A percentile compares a stretch with the other conserved stretches of the same genome.
Conservation (phyloP, 176 grass and related monocot genomes). For the Aegilops umbellulata region DNA sequence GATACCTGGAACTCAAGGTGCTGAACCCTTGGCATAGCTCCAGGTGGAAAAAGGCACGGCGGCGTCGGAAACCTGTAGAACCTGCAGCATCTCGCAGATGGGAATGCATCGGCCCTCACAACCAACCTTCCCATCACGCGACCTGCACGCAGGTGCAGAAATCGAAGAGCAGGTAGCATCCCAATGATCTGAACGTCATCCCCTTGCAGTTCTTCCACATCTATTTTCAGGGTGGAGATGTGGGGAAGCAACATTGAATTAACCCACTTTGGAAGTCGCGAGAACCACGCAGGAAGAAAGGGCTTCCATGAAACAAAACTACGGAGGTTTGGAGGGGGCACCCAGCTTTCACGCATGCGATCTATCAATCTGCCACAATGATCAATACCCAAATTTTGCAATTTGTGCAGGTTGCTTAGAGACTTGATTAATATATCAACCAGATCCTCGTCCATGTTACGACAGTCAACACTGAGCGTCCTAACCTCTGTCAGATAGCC, state of each 20-base stretch:
- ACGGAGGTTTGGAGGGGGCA: background rate
- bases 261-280: background rate
- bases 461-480: fast-evolving
- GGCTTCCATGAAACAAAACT: background rate
- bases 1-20: fast-evolving
- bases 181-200: background rate
- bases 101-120: background rate
- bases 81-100: background rate
- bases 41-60: background rate
- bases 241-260: background rate
- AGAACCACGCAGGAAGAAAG: fast-evolving
- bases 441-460: too few relatives aligned
- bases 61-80: fast-evolving
- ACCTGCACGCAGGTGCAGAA: fast-evolving
- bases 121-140: background rate
- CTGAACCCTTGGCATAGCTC: background rate
- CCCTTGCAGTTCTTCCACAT: background rate
- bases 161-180: background rate
- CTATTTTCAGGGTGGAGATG: background rate
- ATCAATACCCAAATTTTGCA: background rate
- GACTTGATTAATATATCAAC: background rate
- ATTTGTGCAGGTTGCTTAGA: background rate
- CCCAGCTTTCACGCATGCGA: background rate
- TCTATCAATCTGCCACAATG: background rate
- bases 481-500: background rate